phyloP scores from a whole-genome alignment of 345 rosid genomes.

The Fremontodendron californicum region DNA sequence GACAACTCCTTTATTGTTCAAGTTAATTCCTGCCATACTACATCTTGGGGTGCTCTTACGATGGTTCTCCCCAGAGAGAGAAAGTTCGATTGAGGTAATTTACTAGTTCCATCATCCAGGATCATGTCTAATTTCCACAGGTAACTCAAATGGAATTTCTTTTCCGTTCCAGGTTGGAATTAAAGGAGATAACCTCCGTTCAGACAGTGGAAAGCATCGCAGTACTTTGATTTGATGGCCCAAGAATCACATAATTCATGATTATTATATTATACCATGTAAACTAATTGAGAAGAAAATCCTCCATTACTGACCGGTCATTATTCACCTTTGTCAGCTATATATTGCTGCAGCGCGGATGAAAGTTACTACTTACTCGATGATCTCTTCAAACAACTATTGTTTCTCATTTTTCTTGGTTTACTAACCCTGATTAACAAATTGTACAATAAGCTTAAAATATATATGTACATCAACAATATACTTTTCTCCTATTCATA shows the following conservation, averaged over 20 bases:
- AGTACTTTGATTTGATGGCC: slow-evolving; percentile 54
- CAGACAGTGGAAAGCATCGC: slow-evolving; percentile 77
- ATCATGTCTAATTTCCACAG: slow-evolving; percentile 8
- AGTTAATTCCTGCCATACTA: slow-evolving; percentile 85
- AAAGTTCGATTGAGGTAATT: slow-evolving; percentile 64
- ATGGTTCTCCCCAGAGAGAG: slow-evolving; percentile 77
- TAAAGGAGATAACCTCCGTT: slow-evolving; percentile 74
- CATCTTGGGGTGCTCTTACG: slow-evolving; percentile 88
- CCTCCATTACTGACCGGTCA: neutral
- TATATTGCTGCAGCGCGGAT: neutral
- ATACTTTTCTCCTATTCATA: too few relatives aligned
- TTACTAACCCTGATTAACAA: slow-evolving; percentile 6
- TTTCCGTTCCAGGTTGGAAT: slow-evolving; percentile 59
- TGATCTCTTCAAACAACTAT: neutral
- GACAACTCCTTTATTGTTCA: slow-evolving; percentile 91
- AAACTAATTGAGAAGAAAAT: neutral
- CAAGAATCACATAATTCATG: slow-evolving; percentile 82
- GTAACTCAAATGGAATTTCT: slow-evolving; percentile 18
- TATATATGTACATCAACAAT: too few relatives aligned
- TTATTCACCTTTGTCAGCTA: neutral
- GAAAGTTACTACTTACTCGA: neutral
- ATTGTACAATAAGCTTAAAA: too few relatives aligned
- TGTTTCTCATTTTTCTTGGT: neutral
- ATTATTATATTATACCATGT: slow-evolving; percentile 23
- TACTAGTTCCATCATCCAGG: slow-evolving; percentile 5